Base-by-base conservation (phyloP, 1,284 basidiomycete genomes). In the Heterobasidion annosum region DNA sequence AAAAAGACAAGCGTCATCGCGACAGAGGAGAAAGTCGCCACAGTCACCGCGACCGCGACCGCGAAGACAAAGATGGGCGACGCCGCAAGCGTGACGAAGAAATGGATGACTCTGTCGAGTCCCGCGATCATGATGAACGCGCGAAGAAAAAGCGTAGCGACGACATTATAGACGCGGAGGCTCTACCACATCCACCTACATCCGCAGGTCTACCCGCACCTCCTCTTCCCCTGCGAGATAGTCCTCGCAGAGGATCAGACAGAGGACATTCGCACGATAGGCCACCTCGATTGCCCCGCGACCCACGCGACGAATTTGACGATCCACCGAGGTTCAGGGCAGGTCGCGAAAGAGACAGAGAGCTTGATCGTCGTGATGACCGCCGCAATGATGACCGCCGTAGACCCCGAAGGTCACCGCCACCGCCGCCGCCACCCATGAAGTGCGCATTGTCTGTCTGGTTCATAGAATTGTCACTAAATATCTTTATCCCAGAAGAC, bases 51-150 rank as follows among this genome's bases (percentile, higher is more conserved):
- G 73, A 75, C 61, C 75, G 72, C 58, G 69, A 76, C 60, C 69
- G 74, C 51, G 74, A 74, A 42, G 69, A 76, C 60, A 69, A 74
- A 51, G 75, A 74, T 44, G 66, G 74, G 37, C 71, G 75, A 45
- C 74, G 83, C 42, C 75, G 84, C 56, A 84, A 83, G 66, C 73
- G 84, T 53, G 74, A 76, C 50, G 80, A 88, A 54, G 78, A 78
- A 5, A 68, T 70, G 7, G 79, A 79, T 43, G 63, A 64, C 12
- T 64, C 63, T 7, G 76, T 81, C 52, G 64, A 68, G 40, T 40
- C 37, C n/a, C 37, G 37, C 37, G 37, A 40, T 40, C 37, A 40
- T 10, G 79, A 74, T 43, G 79, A 82, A 42, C 76, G 78, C 50
- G 65, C 68, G 43, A 86, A 87, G 63, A 76, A 81, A 62, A 82